These are phyloP conservation scores for Syzygium jambos DNA, from an alignment of 345 rosid genomes.

Conservation along the genomic window DNA sequence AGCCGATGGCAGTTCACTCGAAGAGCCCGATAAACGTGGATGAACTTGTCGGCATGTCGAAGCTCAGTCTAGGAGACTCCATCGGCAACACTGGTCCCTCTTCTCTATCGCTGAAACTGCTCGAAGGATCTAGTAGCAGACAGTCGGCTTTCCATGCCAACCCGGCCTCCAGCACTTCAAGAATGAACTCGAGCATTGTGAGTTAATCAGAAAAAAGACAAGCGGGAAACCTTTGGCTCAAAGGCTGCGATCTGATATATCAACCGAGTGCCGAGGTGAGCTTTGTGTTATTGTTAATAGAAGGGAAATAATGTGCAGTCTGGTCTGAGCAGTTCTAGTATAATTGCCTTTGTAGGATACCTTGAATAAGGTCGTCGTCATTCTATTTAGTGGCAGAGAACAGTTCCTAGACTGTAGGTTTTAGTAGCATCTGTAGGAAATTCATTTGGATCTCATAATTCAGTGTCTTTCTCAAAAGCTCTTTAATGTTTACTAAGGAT, in stretches of 20 bases:
- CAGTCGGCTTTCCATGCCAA: constrained; percentile 96
- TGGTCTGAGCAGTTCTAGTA: neutral
- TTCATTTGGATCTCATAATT: constrained; percentile 2
- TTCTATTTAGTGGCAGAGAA: neutral
- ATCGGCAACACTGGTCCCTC: constrained; percentile 45
- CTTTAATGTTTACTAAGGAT: neutral
- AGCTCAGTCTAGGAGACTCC: constrained; percentile 73
- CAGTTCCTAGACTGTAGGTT: constrained; percentile 1
- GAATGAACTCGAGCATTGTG: constrained; percentile 27
- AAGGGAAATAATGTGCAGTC: constrained; percentile 6
- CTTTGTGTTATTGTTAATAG: neutral
- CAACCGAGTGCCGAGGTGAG: neutral
- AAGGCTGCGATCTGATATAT: constrained; percentile 27
- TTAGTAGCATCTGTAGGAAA: neutral
- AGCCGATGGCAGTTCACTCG: constrained; percentile 76
- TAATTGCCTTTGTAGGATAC: neutral
- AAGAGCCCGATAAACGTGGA: constrained; percentile 87
- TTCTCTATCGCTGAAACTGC: constrained; percentile 62
- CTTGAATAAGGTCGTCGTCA: neutral
- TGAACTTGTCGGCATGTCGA: constrained; percentile 88
- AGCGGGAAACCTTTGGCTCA: neutral
- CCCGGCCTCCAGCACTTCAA: constrained; percentile 45
- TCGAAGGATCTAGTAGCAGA: constrained; percentile 49
- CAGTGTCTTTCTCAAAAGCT: neutral
- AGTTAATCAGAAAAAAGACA: neutral